Percentiles rank a stretch among this genome's conserved stretches.
phyloP scores from a whole-genome alignment of 129 eudicot species.

The Lonicera japonica region DNA sequence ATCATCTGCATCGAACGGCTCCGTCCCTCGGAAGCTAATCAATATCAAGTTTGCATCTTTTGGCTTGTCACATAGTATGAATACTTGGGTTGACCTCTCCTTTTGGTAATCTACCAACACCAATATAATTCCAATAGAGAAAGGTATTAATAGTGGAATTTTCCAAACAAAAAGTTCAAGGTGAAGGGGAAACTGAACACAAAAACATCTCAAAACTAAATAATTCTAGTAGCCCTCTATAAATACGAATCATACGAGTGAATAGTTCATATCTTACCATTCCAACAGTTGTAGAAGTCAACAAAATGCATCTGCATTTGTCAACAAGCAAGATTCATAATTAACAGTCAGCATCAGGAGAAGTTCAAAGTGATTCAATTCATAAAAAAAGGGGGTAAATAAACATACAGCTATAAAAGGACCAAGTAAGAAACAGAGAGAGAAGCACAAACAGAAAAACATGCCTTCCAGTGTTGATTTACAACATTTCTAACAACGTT shows the following conservation, averaged over 20 bases:
- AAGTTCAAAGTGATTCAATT: neutral
- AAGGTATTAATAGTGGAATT: too few species aligned
- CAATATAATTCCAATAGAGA: neutral
- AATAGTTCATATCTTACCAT: conserved; percentile 43
- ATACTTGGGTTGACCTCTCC: conserved; percentile 77
- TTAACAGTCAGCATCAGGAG: conserved; percentile 10
- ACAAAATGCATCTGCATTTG: conserved; percentile 76
- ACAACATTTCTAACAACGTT: conserved; percentile 55
- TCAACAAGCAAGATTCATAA: neutral
- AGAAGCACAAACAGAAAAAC: neutral
- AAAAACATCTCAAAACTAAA: too few species aligned
- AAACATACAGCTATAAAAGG: too few species aligned
- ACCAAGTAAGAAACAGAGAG: neutral
- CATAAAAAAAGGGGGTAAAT: neutral
- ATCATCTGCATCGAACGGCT: conserved; percentile 87
- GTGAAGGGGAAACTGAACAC: neutral
- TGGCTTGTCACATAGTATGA: conserved; percentile 67
- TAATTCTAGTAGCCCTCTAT: too few species aligned
- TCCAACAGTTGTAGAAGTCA: conserved; percentile 93
- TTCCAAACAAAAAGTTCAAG: conserved; percentile 1
- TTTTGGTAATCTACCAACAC: conserved; percentile 60
- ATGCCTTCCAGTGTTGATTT: conserved; percentile 79
- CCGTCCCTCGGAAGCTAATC: conserved; percentile 85
- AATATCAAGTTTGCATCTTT: conserved; percentile 67
- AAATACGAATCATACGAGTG: too few species aligned